phyloP scores from a whole-genome alignment of 2,329 filamentous ascomycete genomes.

The Neurospora sp. region DNA sequence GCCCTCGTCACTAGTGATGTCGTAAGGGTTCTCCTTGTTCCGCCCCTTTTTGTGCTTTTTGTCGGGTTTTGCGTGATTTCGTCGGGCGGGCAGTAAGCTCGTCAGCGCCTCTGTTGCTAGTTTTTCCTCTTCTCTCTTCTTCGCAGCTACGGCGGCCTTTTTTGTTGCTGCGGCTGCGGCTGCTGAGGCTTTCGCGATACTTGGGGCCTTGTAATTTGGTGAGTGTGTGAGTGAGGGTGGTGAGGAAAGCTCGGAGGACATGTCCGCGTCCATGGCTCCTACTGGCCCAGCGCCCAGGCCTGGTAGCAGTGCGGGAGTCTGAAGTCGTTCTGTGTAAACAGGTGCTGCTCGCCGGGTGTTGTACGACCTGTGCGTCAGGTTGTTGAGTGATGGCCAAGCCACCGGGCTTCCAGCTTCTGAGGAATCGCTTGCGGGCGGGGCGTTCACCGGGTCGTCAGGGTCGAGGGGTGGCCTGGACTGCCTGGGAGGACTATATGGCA shows the following conservation, averaged over 20 bases:
- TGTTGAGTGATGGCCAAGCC: conserved; percentile 43
- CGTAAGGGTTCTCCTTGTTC: conserved; percentile 34
- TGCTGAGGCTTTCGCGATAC: not conserved
- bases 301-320: conserved; percentile 23
- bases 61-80: conserved; percentile 26
- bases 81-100: conserved; percentile 43
- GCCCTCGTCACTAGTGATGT: conserved; percentile 37
- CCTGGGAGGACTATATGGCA: conserved; percentile 10
- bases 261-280: conserved; percentile 24
- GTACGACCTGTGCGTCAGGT: conserved; percentile 34
- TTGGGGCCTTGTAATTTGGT: conserved; percentile 37
- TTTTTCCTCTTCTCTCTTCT: conserved; percentile 29
- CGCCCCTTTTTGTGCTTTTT: conserved; percentile 28
- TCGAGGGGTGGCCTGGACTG: conserved; percentile 32
- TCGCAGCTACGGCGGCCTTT: conserved; percentile 7
- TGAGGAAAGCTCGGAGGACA: conserved; percentile 48
- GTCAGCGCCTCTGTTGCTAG: conserved; percentile 46
- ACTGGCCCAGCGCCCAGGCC: not conserved
- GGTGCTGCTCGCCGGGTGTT: conserved; percentile 20
- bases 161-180: conserved; percentile 20
- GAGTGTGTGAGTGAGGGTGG: conserved; percentile 59
- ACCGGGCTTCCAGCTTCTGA: conserved; percentile 31
- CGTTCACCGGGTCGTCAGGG: conserved; percentile 39
- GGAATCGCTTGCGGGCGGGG: conserved; percentile 43
- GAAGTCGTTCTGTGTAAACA: conserved; percentile 18